Evolutionary conservation across 441 rosid species (phyloP), one percentile per base, ranked within the genome.

Genomic region (Adansonia rubrostipa): DNA sequence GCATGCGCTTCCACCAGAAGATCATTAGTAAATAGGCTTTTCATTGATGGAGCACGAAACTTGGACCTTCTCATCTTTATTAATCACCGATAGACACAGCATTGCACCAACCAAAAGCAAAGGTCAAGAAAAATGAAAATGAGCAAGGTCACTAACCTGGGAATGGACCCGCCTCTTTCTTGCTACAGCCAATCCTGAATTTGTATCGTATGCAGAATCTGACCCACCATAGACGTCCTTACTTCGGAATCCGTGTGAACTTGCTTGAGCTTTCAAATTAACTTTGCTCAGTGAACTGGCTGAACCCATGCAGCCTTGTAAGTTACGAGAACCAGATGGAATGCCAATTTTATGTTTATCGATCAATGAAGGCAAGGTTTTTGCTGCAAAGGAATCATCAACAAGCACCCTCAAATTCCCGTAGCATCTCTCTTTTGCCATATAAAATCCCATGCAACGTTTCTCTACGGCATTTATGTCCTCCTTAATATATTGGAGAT

Each of bases 401-500:
- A 58, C 65, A 71, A 76, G 62, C 71, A 69, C 72, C 84, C 71
- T 84, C 44, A 63, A 69, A 47, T 80, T 82, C n/a, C 42, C 3
- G 0, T 70, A 78, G 77, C 76, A 82, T 68, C 78, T 65, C n/a
- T 82, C 80, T 57, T 80, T 79, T 6, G 60, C 77, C 19, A 20
- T 79, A 40, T 20, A 17, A 58, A 82, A 71, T 77, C 79, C 80
- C 45, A 33, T 74, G 76, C 70, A 71, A 33, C 54, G 57, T 79
- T 75, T 84, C 84, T 80, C 81, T 9, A 81, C 87, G 10, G 84
- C 72, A 24, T 69, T 40, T 74, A 82, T 80, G 80, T 82, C 87
- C 84, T 82, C 84, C 76, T 66, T 82, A 62, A 74, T 82, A 74
- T 80, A 73, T 60, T 77, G 88, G 22, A 82, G 80, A 79, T 86